A percentile compares a stretch with the other conserved stretches of the same genome.
Evolutionary conservation across 805 yeast species (phyloP).

Genomic region (Kuraishia hungarica): DNA sequence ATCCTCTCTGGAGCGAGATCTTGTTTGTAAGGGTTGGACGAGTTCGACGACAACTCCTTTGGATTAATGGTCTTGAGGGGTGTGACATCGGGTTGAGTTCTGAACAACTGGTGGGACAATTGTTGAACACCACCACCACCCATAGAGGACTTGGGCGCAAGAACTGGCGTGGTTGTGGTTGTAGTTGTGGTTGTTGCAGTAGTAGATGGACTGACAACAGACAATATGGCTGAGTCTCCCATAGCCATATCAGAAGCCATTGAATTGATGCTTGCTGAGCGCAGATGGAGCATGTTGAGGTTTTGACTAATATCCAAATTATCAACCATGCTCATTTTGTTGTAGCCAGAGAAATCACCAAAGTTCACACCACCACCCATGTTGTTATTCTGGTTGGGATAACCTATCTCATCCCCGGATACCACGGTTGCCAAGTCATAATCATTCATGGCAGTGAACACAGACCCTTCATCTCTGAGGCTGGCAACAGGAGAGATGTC

Average conservation of each 20-base stretch:
- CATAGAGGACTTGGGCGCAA: neutral
- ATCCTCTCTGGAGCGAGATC: neutral
- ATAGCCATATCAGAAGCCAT: neutral
- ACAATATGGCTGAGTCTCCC: neutral
- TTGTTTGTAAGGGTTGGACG: neutral
- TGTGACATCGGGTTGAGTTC: neutral
- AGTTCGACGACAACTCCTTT: neutral
- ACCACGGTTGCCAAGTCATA: neutral
- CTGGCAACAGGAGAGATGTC: neutral
- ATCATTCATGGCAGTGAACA: neutral
- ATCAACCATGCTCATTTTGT: neutral
- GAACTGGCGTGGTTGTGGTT: neutral
- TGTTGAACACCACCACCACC: neutral
- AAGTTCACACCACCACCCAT: neutral
- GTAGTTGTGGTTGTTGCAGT: neutral
- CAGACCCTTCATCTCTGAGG: neutral
- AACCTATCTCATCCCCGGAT: neutral
- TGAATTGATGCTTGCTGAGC: neutral
- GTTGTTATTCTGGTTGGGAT: neutral
- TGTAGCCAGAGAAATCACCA: neutral
- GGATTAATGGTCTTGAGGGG: constrained; percentile 3
- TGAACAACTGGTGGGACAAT: neutral
- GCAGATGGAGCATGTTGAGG: neutral
- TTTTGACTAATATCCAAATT: neutral
- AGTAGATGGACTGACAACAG: neutral